phyloP scores from a whole-genome alignment of 768 basidiomycete genomes.

The Clitopilus passeckerianus region DNA sequence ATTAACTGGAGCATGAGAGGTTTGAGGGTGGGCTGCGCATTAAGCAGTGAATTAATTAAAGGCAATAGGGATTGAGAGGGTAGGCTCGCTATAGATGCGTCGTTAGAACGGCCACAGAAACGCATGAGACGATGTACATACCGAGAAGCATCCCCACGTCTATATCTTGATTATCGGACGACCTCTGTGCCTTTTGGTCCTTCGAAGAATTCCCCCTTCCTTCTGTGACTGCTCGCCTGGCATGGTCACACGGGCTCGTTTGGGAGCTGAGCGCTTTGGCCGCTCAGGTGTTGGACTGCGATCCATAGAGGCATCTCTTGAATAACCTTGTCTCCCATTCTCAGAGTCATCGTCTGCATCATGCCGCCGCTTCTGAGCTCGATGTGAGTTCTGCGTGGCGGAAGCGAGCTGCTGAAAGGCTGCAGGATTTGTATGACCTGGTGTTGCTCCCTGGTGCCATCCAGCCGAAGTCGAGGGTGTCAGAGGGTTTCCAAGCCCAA shows the following conservation, averaged over 20 bases:
- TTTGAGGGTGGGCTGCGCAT: conserved; percentile 67
- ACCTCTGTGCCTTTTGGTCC: conserved; percentile 38
- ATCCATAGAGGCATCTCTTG: conserved; percentile 74
- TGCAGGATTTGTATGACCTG: conserved; percentile 43
- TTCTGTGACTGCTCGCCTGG: conserved; percentile 25
- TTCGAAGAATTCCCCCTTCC: conserved; percentile 39
- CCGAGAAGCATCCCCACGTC: conserved; percentile 80
- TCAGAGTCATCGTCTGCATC: conserved; percentile 68
- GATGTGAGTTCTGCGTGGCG: conserved; percentile 29
- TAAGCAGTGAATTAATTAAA: conserved; percentile 63
- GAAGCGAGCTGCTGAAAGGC: conserved; percentile 55
- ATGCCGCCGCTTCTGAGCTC: conserved; percentile 57
- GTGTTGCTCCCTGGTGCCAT: conserved; percentile 43
- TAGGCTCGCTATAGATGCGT: conserved; percentile 52
- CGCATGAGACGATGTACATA: conserved; percentile 26
- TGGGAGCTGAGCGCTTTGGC: conserved; percentile 62
- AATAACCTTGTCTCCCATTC: conserved; percentile 22
- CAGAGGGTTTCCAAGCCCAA: conserved; percentile 46
- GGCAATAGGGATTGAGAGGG: conserved; percentile 75
- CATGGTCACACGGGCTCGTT: conserved; percentile 51
- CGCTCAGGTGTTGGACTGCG: conserved; percentile 82
- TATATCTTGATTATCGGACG: conserved; percentile 52
- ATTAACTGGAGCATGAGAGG: conserved; percentile 69
- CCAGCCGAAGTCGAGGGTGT: conserved; percentile 33
- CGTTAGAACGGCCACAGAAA: conserved; percentile 7